Base-by-base conservation (phyloP, 129 eudicot species). In the Ambrosia trifida region DNA sequence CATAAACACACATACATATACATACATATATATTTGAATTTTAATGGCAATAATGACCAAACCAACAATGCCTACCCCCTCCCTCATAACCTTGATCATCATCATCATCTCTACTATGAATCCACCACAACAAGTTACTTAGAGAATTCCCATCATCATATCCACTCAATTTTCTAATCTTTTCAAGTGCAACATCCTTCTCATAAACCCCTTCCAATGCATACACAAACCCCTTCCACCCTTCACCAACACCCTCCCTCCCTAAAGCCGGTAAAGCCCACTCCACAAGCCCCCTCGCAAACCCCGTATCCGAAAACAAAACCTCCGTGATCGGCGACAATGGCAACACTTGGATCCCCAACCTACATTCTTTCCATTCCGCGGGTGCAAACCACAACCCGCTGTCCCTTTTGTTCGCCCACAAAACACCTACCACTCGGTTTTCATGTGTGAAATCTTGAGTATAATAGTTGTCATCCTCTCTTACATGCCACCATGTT, bases 331-430 rank as follows among this genome's bases (percentile, higher is more conserved):
- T 78, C 24, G 98, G 98, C 62, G 69, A 20, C 65, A 92, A 19
- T 0, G 98, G 98, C 53, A 92, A 71, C 36, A 86, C 79, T 32
- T 92, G 98, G 78, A 92, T 89, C 30, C 96, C 98, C 11, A 92
- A 78, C 85, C 98, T 72, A 30, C 86, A 81, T 50, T 92, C 98
- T 53, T 63, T 87, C 95, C 95, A 85, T 0, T 79, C 96, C 1
- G 89, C 64, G 0, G 98, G 98, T 18, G 96, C 98, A 83, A 89
- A 92, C 98, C 98, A 92, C 24, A 92, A 83, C 14, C 86, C 91
- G 18, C 98, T 92, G 64, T 89, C 96, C 38, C 98, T 76, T 60
- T 92, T 92, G 69, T 54, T 89, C 68, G 95, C 78, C 98, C 98
- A 92, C 41, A 89, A 80, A 24, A 92, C 91, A 32, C 98, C 98